Conservation (phyloP, 169 alveolate genomes). For the Cryptosporidium ryanae region DNA sequence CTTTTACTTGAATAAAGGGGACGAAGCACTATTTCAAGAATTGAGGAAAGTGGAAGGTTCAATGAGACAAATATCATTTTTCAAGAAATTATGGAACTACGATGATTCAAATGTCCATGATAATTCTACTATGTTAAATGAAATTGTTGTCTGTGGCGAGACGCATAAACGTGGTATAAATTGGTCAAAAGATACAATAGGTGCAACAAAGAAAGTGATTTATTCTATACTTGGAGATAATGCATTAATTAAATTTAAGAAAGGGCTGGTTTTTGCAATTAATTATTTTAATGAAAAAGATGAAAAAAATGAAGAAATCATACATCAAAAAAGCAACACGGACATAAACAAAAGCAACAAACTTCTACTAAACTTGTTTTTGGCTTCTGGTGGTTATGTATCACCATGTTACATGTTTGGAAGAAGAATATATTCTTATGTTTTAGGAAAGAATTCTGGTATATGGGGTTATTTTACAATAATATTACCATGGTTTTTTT, state of each 20-base stretch:
- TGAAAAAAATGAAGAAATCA: neutral
- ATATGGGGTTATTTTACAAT: slow-evolving; percentile 44
- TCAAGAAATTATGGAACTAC: slow-evolving; percentile 6
- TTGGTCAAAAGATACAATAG: slow-evolving; percentile 28
- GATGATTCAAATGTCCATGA: neutral
- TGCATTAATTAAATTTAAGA: slow-evolving; percentile 29
- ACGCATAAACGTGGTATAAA: slow-evolving; percentile 37
- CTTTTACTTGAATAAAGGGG: slow-evolving; percentile 1
- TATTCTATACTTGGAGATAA: slow-evolving; percentile 15
- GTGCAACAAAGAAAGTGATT: neutral
- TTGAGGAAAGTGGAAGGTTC: slow-evolving; percentile 13
- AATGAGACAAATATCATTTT: slow-evolving; percentile 62
- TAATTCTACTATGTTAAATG: neutral
- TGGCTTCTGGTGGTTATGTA: slow-evolving; percentile 64
- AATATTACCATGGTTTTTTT: slow-evolving; percentile 64
- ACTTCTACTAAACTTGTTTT: slow-evolving; percentile 19
- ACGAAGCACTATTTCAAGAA: neutral
- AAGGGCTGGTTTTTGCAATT: slow-evolving; percentile 69
- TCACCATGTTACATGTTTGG: slow-evolving; percentile 75
- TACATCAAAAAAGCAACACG: neutral
- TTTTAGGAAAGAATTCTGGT: slow-evolving; percentile 58
- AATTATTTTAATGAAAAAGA: neutral
- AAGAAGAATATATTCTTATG: slow-evolving; percentile 61
- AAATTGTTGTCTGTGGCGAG: slow-evolving; percentile 65
- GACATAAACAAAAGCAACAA: neutral